Percentiles rank a stretch among this genome's conserved stretches.
Evolutionary conservation across 208 protist species (phyloP).

Genomic region (Leishmania martiniquensis): DNA sequence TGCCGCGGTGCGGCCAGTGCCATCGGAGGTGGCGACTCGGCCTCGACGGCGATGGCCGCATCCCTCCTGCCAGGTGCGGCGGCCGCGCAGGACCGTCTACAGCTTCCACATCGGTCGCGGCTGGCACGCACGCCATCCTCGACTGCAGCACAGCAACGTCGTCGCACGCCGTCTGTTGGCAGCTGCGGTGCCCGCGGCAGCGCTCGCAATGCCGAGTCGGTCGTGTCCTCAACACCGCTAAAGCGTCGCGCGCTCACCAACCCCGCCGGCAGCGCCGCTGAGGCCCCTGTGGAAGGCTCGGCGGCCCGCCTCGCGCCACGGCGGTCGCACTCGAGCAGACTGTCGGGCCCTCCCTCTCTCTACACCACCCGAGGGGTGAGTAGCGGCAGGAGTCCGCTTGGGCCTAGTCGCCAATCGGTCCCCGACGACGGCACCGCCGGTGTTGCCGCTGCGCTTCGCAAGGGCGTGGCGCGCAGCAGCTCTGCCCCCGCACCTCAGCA

Average conservation of each 20-base stretch:
- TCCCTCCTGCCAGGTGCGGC: constrained; percentile 27
- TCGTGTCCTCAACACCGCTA: background rate
- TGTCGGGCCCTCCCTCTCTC: constrained; percentile 2
- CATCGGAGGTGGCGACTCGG: background rate
- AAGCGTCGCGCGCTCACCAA: constrained; percentile 7
- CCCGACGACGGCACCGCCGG: background rate
- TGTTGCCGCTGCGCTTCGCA: background rate
- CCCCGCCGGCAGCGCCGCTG: background rate
- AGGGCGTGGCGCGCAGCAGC: background rate
- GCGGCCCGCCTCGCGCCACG: background rate
- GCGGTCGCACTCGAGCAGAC: constrained; percentile 10
- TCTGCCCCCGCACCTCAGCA: background rate
- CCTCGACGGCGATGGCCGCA: constrained; percentile 22
- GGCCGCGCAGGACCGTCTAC: constrained; percentile 21
- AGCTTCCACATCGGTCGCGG: constrained; percentile 7
- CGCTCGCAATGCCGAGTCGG: background rate
- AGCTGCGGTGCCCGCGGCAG: background rate
- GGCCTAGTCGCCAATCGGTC: no score
- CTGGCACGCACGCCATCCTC: constrained; percentile 15
- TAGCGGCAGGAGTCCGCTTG: background rate
- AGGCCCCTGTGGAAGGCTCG: background rate
- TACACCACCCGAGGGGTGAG: constrained; percentile 16
- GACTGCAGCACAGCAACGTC: constrained; percentile 1
- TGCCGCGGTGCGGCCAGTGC: constrained; percentile 9
- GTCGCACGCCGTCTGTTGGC: constrained; percentile 10